Conservation (phyloP, 805 yeast genomes). For the Ogataea zsoltii region DNA sequence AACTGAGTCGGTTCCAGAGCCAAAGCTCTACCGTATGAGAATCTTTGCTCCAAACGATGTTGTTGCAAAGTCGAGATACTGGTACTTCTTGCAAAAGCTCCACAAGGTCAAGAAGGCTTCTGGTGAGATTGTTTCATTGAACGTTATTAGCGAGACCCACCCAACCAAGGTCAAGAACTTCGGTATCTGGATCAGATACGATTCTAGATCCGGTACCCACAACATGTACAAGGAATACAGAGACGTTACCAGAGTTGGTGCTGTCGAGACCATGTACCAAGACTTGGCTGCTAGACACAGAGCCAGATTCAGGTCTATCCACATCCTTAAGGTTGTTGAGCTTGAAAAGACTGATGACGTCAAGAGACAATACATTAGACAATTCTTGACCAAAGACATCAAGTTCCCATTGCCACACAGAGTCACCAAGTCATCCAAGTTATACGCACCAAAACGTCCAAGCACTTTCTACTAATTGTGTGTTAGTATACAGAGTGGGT, state of each 20-base stretch:
- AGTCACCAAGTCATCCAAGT: slow-evolving; percentile 84
- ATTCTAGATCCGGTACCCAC: slow-evolving; percentile 99
- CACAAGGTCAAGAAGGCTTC: slow-evolving; percentile 99
- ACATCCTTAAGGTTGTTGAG: slow-evolving; percentile 99
- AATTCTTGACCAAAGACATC: slow-evolving; percentile 91
- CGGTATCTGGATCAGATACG: slow-evolving; percentile 99
- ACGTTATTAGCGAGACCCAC: slow-evolving; percentile 88
- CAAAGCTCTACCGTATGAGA: slow-evolving; percentile 99
- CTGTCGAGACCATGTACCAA: slow-evolving; percentile 97
- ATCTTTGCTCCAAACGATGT: slow-evolving; percentile 98
- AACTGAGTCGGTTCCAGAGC: slow-evolving; percentile 98
- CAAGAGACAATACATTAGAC: slow-evolving; percentile 99
- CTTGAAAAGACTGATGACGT: slow-evolving; percentile 96
- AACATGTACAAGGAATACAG: slow-evolving; percentile 99
- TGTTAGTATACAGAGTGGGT: slow-evolving; percentile 6
- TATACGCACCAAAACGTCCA: slow-evolving; percentile 92
- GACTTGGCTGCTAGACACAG: slow-evolving; percentile 99
- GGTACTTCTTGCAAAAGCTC: slow-evolving; percentile 99
- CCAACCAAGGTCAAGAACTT: slow-evolving; percentile 99
- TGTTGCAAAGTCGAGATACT: slow-evolving; percentile 99
- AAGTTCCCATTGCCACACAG: slow-evolving; percentile 99
- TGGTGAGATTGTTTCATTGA: slow-evolving; percentile 97
- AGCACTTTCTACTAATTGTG: slow-evolving; percentile 85
- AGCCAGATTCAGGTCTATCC: slow-evolving; percentile 99
- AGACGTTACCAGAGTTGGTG: slow-evolving; percentile 98